Evolutionary conservation across 768 basidiomycete species (phyloP).

Genomic region (Collybia mongolica): DNA sequence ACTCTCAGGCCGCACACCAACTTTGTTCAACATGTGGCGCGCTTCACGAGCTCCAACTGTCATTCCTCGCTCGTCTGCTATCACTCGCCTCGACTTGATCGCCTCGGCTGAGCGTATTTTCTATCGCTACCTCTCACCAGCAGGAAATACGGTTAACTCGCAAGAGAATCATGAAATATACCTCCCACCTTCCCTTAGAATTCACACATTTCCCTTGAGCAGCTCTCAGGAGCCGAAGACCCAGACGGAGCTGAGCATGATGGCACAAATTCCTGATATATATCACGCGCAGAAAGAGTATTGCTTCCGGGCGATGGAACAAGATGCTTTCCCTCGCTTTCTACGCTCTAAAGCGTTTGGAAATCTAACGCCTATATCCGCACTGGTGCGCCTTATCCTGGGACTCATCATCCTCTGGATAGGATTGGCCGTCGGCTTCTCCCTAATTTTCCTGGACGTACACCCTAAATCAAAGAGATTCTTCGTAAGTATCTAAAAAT

Average conservation of each 20-base stretch:
- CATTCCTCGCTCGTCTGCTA: constrained; percentile 89
- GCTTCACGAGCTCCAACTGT: constrained; percentile 90
- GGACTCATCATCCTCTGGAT: constrained; percentile 92
- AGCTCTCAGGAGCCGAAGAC: constrained; percentile 70
- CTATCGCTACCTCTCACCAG: constrained; percentile 88
- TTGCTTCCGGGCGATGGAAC: constrained; percentile 94
- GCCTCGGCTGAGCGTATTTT: constrained; percentile 96
- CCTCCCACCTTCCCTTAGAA: constrained; percentile 88
- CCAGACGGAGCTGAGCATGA: constrained; percentile 63
- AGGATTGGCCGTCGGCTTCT: constrained; percentile 88
- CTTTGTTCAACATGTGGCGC: constrained; percentile 72
- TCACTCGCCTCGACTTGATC: constrained; percentile 86
- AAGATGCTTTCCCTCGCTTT: constrained; percentile 93
- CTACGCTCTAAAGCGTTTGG: constrained; percentile 97
- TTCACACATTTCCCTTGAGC: constrained; percentile 86
- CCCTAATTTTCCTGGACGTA: constrained; percentile 91
- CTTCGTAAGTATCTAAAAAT: constrained; percentile 67
- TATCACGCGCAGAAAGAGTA: constrained; percentile 98
- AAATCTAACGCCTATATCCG: constrained; percentile 90
- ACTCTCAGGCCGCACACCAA: constrained; percentile 70
- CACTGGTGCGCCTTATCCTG: constrained; percentile 79
- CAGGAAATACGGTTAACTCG: constrained; percentile 70
- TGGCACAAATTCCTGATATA: constrained; percentile 94
- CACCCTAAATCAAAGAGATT: constrained; percentile 90
- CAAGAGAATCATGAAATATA: constrained; percentile 97